Evolutionary conservation across 352 stramenopile species (phyloP), one percentile per base, ranked within the genome.

Genomic region (Phytophthora tentaculata): DNA sequence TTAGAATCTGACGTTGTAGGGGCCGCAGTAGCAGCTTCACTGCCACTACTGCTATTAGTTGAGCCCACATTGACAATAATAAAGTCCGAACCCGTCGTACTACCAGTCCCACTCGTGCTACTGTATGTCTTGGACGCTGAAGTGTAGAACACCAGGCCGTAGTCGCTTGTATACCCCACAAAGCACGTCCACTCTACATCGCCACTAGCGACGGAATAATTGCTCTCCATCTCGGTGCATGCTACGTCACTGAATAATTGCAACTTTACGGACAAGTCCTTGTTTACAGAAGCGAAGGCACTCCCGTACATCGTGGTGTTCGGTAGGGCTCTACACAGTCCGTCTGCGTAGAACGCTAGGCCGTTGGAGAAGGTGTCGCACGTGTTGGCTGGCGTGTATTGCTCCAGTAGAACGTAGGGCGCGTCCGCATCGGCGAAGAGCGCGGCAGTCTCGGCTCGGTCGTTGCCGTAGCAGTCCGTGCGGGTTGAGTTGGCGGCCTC

Each of bases 101-200:
- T 62, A 23, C 28, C 50, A 20, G 60, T 58, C 5, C 32, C 44
- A 24, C 53, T 48, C 2, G 37, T 20, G 6, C 56, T 69, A 47
- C 29, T 65, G 20, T 56, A 65, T 3, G 62, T 56, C 39, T 41
- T 20, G 4, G 62, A 70, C 1, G 26, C 47, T 14, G 44, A 64
- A 5, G 62, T 70, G 56, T 70, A 70, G 20, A 60, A 65, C 48
- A 70, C 62, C 8, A 70, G 35, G 22, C 62, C 62, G 28, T 70
- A 65, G 14, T 58, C 55, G 13, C 29, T 49, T 7, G 62, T 56
- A 32, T 51, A 70, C 14, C 64, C 64, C 9, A 67, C 64, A 16
- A 57, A 61, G 17, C 64, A 71, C 32, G 56, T 61, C 50, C 56
- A 67, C 57, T 56, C 10, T 14, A 71, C 64, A 14, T 71, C 50